Base-by-base conservation (phyloP, 2,329 filamentous ascomycete genomes). In the Coniella lustricola region DNA sequence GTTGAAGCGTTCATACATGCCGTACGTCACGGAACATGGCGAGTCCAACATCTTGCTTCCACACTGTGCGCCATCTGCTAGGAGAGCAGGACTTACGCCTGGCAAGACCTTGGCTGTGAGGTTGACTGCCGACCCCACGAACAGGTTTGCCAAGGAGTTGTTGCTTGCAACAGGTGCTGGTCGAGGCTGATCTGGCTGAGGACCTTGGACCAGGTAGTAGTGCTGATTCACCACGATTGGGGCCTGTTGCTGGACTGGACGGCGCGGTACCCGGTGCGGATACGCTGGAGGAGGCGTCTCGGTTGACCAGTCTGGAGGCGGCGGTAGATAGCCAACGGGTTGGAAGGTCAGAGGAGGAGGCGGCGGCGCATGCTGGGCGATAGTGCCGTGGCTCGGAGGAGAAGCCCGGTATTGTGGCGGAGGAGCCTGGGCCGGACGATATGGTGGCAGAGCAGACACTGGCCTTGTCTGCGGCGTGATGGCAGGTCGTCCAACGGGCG, bases 1-100 rank as follows among this genome's bases (percentile, higher is more conserved):
- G 61, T 87, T 77, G 52, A 90, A 75, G 45, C 80, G 80, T 3
- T 71, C 70, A 13, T 73, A 76, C 40, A 89, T 76, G 47, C 79
- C 67, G 57, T 86, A 79, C 56, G 73, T 80, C 16, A 79, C 63
- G 5, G 69, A 67, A 13, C 70, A 67, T 4, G 67, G 66, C 54
- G 74, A 70, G 53, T 69, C 69, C 36, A 72, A 60, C 21, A 75
- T 62, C 55, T 73, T 70, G 0, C 67, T 66, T 16, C 66, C 66
- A 33, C 67, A 63, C 14, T 39, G 44, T 12, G 60, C 59, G 1
- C 67, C 65, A 50, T 75, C 68, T 40, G 73, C 69, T 46, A 74
- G 64, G 7, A 71, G 55, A 21, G 67, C 62, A 3, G 57, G 66
- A 36, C 59, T 50, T 50, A 61, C 62, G 33, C 62, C 54, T n/a